These are phyloP conservation scores for Cryomyces antarcticus DNA, from an alignment of 495 filamentous ascomycete genomes.

Conservation along the genomic window DNA sequence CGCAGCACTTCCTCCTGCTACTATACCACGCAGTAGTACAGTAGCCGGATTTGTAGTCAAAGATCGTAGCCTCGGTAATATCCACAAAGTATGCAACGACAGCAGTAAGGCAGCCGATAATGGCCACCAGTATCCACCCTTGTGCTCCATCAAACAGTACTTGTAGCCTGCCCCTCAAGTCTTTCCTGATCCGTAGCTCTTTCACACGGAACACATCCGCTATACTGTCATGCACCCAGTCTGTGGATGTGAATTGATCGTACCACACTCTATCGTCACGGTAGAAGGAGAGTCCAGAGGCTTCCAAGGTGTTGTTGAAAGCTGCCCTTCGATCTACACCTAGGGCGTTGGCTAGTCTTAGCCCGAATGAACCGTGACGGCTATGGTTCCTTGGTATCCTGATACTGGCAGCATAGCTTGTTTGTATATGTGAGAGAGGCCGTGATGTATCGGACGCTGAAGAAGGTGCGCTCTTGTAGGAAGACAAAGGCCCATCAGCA, in stretches of 20 bases:
- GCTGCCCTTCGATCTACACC: background rate
- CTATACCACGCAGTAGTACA: conserved; percentile 52
- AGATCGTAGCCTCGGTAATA: conserved; percentile 61
- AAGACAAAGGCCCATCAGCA: conserved; percentile 2
- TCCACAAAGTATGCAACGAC: conserved; percentile 76
- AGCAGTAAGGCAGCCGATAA: conserved; percentile 78
- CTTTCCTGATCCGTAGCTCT: conserved; percentile 58
- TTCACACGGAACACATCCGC: conserved; percentile 82
- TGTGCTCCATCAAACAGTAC: conserved; percentile 73
- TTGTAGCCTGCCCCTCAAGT: conserved; percentile 56
- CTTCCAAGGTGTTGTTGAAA: background rate
- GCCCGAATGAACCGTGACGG: conserved; percentile 15
- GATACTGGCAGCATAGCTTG: conserved; percentile 9
- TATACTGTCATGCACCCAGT: conserved; percentile 97
- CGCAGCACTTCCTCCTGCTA: conserved; percentile 61
- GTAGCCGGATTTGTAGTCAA: conserved; percentile 81
- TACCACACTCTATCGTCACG: conserved; percentile 88
- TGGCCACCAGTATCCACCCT: conserved; percentile 82
- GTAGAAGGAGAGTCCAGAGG: conserved; percentile 13
- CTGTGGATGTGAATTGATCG: conserved; percentile 95
- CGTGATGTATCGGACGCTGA: conserved; percentile 16
- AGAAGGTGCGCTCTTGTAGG: conserved; percentile 12
- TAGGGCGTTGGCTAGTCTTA: conserved; percentile 16
- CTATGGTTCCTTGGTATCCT: conserved; percentile 11
- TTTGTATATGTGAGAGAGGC: conserved; percentile 5